A percentile compares a stretch with the other conserved stretches of the same genome.
Conservation (phyloP, 208 protist genomes). For the Blastocrithidia nonstop region DNA sequence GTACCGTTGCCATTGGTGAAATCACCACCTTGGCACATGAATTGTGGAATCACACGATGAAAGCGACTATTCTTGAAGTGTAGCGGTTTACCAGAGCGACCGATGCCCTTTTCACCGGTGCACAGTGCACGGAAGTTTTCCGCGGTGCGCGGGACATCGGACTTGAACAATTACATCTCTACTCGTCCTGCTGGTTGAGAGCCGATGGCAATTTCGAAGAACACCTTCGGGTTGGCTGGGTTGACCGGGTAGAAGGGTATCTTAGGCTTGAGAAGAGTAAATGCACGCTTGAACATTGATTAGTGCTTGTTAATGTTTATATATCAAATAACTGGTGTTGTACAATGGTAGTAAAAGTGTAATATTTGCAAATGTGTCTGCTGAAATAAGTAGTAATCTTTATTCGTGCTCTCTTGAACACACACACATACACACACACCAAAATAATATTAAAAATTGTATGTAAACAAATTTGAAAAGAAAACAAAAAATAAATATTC, state of each 20-base stretch:
- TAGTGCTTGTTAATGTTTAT: conserved; percentile 1
- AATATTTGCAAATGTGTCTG: conserved; percentile 3
- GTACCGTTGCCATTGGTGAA: conserved; percentile 88
- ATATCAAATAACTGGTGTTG: not conserved
- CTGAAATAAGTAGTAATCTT: not conserved
- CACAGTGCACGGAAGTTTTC: conserved; percentile 91
- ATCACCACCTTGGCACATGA: conserved; percentile 93
- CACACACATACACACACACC: conserved; percentile 4
- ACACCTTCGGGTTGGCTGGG: conserved; percentile 63
- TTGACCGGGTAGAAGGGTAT: conserved; percentile 74
- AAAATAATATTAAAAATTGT: not conserved
- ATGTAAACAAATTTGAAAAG: not conserved
- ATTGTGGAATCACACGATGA: conserved; percentile 91
- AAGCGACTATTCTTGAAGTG: conserved; percentile 38
- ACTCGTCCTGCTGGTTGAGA: conserved; percentile 68
- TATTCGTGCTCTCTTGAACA: not conserved
- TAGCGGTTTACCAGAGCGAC: conserved; percentile 63
- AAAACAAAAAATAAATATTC: too few species aligned
- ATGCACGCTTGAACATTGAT: conserved; percentile 28
- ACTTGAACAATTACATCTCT: conserved; percentile 86
- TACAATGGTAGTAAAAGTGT: not conserved
- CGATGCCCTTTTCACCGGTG: conserved; percentile 83
- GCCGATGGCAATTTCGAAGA: conserved; percentile 89
- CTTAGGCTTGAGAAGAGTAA: conserved; percentile 22
- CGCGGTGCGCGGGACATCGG: conserved; percentile 87